Evolutionary conservation across 139 green algal genomes (phyloP), one percentile per base, ranked within the genome.

Genomic region (Coelastrella sp.): DNA sequence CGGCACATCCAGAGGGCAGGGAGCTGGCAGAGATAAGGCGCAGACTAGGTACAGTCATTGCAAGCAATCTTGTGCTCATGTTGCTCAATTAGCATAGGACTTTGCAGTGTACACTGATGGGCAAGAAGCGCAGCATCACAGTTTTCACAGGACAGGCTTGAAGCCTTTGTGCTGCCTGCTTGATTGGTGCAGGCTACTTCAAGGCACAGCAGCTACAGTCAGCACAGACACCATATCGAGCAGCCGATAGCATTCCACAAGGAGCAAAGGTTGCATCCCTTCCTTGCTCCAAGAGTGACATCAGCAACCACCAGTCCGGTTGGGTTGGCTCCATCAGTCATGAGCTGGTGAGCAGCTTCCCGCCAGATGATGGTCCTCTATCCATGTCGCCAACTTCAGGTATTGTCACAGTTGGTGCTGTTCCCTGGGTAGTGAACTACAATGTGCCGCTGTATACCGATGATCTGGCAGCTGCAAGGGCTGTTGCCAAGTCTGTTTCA

Each of bases 371-470:
- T 30, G 82, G 59, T 2, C 82, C 82, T 11, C 11, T 40, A 17
- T 27, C 25, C 23, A 72, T 72, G 25, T 15, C 57, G 0, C 41
- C 82, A 21, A 40, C 62, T 41, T 19, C 30, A 23, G 95, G 95
- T 15, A 59, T 96, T 21, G 81, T 75, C 23, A 89, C 88, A 3
- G 40, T 98, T 0, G 95, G 95, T 1, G 90, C 94, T 4, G 78
- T 84, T 6, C 91, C 88, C 8, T 97, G 92, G 94, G 85, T 98
- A 4, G 71, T 94, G 4, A 98, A 98, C 81, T 96, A 89, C 85
- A 98, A 98, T 45, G 90, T 98, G 53, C 90, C 89, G 5, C 45
- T 92, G 59, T 6, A 7, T 13, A 74, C 67, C 4, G 81, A 59
- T 35, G 88, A 96, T 51, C 30, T 89, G 73, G 32, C 40, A 77